Evolutionary conservation across 148 eudicot genomes (phyloP), one percentile per base, ranked within the genome.

Genomic region (Dysphania ambrosioides): DNA sequence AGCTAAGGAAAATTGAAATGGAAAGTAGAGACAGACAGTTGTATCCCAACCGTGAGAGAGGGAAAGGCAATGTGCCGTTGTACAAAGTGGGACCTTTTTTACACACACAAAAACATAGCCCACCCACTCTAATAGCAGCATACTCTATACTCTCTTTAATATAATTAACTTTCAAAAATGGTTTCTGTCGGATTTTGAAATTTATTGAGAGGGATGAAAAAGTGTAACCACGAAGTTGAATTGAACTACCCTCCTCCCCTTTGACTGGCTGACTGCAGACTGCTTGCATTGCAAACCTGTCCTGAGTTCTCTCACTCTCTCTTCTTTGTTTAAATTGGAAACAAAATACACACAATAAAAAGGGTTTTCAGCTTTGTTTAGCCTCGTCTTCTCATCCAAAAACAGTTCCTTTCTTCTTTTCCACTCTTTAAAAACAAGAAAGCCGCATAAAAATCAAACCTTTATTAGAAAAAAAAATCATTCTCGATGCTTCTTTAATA

Each of bases 121-220:
- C n/a, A n/a, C n/a, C n/a, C n/a, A n/a, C n/a, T n/a, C n/a, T n/a
- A n/a, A n/a, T 27, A 75, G 29, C 53, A 47, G 53, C 75, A 38
- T 56, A 63, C 58, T 67, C 13, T 15, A 8, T 21, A 13, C 47
- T 56, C 3, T 44, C 24, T 41, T 13, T 44, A 13, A 35, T 0
- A 67, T 38, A 26, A 35, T 47, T 72, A 4, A 38, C 68, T 36
- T 64, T 36, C 41, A 64, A 64, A 64, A 34, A n/a, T 21, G 3
- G 11, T 75, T 44, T 77, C 79, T 82, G 85, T 83, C 83, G 77
- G 75, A 74, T 84, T 80, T 86, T 86, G 77, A 88, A 86, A 81
- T 86, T 79, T 66, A 74, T 73, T 78, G 88, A 76, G 88, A 76
- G 86, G 85, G 83, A 70, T 60, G 68, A 74, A 61, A 44, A 78